Evolutionary conservation across 805 yeast species (phyloP).

Genomic region (Nadsonia fulvescens): DNA sequence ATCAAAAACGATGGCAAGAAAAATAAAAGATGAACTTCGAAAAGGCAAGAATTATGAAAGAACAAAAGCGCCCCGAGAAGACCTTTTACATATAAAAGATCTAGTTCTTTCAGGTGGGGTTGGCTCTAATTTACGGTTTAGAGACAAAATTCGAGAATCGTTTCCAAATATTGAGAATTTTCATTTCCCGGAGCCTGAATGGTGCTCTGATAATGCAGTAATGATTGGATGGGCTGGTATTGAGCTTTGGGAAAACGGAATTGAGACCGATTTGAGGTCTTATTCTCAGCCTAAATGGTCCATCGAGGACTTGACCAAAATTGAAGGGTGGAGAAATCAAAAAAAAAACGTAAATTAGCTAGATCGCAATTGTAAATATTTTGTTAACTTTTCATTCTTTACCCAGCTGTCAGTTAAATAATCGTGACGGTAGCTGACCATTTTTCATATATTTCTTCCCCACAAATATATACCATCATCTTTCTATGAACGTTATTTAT

Average conservation of each 20-base stretch:
- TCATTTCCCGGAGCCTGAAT: constrained; percentile 46
- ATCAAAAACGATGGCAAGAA: background rate
- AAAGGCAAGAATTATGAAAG: too few species aligned
- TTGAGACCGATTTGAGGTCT: constrained; percentile 31
- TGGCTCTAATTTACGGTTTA: constrained; percentile 41
- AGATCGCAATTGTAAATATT: too few species aligned
- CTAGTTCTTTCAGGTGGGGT: constrained; percentile 92
- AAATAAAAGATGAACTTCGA: too few species aligned
- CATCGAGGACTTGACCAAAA: constrained; percentile 29
- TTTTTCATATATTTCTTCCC: too few species aligned
- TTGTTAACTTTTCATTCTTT: too few species aligned
- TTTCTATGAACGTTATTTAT: too few species aligned
- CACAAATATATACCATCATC: too few species aligned
- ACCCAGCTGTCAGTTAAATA: too few species aligned
- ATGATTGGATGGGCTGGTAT: constrained; percentile 98
- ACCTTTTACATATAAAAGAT: constrained; percentile 15
- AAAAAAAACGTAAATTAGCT: constrained; percentile 28
- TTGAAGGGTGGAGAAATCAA: constrained; percentile 31
- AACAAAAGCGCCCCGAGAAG: too few species aligned
- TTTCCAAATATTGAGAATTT: too few species aligned
- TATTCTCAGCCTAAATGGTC: constrained; percentile 80
- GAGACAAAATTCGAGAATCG: constrained; percentile 14
- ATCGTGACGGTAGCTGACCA: too few species aligned
- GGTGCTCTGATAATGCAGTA: constrained; percentile 89
- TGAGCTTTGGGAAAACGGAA: constrained; percentile 48